These are phyloP conservation scores for Aspergillus ibericus DNA, from an alignment of 2,329 filamentous ascomycete species.

Conservation along the genomic window DNA sequence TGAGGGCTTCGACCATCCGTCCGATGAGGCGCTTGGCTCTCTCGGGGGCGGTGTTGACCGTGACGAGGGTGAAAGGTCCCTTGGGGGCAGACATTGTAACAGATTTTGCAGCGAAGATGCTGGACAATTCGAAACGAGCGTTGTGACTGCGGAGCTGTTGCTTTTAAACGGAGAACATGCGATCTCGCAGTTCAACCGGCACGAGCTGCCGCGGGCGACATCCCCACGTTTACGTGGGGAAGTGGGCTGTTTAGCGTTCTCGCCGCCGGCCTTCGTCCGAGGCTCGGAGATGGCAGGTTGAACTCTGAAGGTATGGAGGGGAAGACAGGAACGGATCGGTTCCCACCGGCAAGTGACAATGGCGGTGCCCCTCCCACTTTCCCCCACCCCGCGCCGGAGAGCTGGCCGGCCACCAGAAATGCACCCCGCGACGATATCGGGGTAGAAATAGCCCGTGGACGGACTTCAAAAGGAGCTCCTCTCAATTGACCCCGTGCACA, in stretches of 20 bases:
- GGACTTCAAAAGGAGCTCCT: neutral
- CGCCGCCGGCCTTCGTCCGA: conserved; percentile 12
- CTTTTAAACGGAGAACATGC: conserved; percentile 6
- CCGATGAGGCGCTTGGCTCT: conserved; percentile 64
- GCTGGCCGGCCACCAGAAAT: neutral
- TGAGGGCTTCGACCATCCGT: conserved; percentile 60
- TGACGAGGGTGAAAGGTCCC: conserved; percentile 64
- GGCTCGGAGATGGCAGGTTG: neutral
- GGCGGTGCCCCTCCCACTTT: neutral
- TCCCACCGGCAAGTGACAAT: neutral
- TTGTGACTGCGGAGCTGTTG: neutral
- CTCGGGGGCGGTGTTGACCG: conserved; percentile 67
- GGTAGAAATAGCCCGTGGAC: conserved; percentile 25
- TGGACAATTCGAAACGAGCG: neutral
- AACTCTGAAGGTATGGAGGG: neutral
- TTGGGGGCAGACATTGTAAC: conserved; percentile 39
- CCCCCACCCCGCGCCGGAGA: conserved; percentile 1
- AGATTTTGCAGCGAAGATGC: neutral
- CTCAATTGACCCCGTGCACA: neutral
- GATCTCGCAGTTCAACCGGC: conserved; percentile 4
- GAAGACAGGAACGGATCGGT: neutral
- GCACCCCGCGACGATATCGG: conserved; percentile 15
- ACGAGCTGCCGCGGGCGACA: conserved; percentile 12
- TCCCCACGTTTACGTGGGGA: conserved; percentile 19
- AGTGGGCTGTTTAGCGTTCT: conserved; percentile 8